A percentile compares a stretch with the other conserved stretches of the same genome.
phyloP scores from a whole-genome alignment of 306 rosid species.

The Lathyrus sativus region DNA sequence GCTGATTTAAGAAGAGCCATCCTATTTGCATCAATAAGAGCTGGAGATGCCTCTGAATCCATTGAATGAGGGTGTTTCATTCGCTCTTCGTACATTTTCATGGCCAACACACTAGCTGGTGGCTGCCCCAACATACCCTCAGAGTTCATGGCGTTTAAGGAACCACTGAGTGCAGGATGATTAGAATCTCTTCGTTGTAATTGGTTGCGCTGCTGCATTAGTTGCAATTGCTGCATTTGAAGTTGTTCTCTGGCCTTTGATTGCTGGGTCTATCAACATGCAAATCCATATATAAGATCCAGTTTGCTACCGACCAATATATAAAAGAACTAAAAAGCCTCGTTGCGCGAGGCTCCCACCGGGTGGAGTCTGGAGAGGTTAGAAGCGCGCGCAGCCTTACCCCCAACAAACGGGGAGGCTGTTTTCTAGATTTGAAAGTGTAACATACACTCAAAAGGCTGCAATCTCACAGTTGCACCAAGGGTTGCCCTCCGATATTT shows the following conservation, averaged over 20 bases:
- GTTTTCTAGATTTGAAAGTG: not conserved
- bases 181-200: constrained; percentile 73
- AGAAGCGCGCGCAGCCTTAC: not conserved
- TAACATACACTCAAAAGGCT: not conserved
- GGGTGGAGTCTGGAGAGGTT: not conserved
- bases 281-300: constrained; percentile 24
- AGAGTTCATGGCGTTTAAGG: constrained; percentile 69
- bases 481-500: not conserved
- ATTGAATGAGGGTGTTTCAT: constrained; percentile 75
- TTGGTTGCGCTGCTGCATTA: constrained; percentile 71
- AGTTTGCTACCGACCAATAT: constrained; percentile 22
- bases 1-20: constrained; percentile 73
- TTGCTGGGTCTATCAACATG: constrained; percentile 64
- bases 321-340: not conserved
- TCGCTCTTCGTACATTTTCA: constrained; percentile 87
- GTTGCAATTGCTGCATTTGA: constrained; percentile 83
- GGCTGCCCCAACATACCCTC: constrained; percentile 88
- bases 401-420: not conserved
- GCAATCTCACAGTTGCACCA: not conserved
- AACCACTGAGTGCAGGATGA: constrained; percentile 65
- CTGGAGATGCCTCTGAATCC: constrained; percentile 74
- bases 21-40: constrained; percentile 71
- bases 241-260: constrained; percentile 73
- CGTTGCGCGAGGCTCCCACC: not conserved
- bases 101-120: constrained; percentile 71